A percentile compares a stretch with the other conserved stretches of the same genome.
Conservation (phyloP, 371 early-diverging fungal species). For the Choanephora cucurbitarum region DNA sequence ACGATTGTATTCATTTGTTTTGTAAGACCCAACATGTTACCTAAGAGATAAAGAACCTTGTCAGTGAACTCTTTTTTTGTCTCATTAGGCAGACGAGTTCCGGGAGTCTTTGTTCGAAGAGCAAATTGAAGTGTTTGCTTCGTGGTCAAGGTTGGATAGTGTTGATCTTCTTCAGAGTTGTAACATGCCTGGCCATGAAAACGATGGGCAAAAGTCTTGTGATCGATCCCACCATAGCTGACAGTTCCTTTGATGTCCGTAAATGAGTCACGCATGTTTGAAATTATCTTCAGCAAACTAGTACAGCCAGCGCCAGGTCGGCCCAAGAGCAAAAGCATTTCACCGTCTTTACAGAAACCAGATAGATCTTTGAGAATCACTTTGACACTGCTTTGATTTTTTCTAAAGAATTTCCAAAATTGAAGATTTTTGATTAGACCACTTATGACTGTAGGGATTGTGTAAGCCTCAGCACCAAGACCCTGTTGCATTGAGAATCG, state of each 20-base stretch:
- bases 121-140: conserved; percentile 71
- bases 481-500: conserved; percentile 25
- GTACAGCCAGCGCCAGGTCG: conserved; percentile 75
- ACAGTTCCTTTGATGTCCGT: conserved; percentile 55
- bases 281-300: conserved; percentile 63
- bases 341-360: conserved; percentile 66
- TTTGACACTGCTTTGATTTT: conserved; percentile 19
- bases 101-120: conserved; percentile 64
- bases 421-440: conserved; percentile 19
- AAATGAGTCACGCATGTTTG: conserved; percentile 63
- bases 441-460: conserved; percentile 36
- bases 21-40: conserved; percentile 70
- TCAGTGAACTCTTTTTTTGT: conserved; percentile 41
- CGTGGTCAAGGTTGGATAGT: conserved; percentile 68
- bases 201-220: conserved; percentile 48
- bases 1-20: conserved; percentile 77
- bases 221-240: conserved; percentile 61
- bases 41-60: conserved; percentile 51
- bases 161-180: conserved; percentile 72
- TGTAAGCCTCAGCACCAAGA: conserved; percentile 40
- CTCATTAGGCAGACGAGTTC: conserved; percentile 51
- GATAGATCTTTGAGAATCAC: conserved; percentile 55
- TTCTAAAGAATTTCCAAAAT: conserved; percentile 34
- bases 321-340: conserved; percentile 74
- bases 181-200: conserved; percentile 68